Evolutionary conservation across 202 grass and related monocot species (phyloP), one percentile per base, ranked within the genome.

Genomic region (Miscanthus sacchariflorus): DNA sequence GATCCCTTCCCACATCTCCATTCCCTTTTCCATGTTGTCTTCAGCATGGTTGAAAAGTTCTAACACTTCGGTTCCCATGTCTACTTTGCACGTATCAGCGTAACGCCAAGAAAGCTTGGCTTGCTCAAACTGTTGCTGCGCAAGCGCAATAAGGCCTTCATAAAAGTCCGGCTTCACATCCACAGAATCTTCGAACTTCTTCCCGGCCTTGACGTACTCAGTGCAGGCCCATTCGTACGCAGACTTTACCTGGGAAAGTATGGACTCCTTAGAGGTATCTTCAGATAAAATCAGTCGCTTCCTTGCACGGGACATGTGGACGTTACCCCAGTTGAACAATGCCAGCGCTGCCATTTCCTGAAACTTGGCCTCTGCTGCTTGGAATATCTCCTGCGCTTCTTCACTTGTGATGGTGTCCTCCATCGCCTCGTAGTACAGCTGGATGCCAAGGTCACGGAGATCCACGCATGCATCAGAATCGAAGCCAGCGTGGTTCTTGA

Each of bases 21-120:
- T 95, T 25, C 95, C 95, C 30, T 86, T 93, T 50, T 92, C 93
- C 90, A 95, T 95, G n/a, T 93, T 89, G 78, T 95, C 95, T 52
- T 95, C 91, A 11, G 95, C 91, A 46, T 93, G 88, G 73, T 98
- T 93, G 66, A 93, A 95, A 21, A 98, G 82, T 35, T 89, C 86
- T 17, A 95, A 44, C 15, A 95, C 83, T 35, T 91, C 82, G 36
- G 86, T 85, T 72, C 91, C 91, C 84, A 92, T 90, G 6, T 91
- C 91, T 28, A 88, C 83, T 75, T 92, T 84, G 25, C 82, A 88
- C 24, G 84, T 90, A 66, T 90, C 33, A 35, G 89, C 88, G 43
- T 98, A 88, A 70, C 84, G 89, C 95, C 95, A 98, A 43, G 85
- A 90, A 86, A 98, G 86, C 86, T 92, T 98, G 70, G 95, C 95